A percentile compares a stretch with the other conserved stretches of the same genome.
Conservation (phyloP, 257 asterid genomes). For the Fraxinus quadrangulata region DNA sequence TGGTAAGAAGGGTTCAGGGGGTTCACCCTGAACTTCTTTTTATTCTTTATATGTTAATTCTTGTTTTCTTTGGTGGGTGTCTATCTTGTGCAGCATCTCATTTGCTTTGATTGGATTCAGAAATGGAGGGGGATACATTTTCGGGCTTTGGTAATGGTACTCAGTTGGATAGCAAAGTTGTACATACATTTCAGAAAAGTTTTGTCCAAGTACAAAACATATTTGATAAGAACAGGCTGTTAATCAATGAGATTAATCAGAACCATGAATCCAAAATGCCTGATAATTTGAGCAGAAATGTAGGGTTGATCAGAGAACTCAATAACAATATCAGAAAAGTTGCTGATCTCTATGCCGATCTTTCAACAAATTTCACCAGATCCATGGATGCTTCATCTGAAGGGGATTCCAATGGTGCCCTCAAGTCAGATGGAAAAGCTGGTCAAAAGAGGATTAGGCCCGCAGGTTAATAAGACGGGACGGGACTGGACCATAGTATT, state of each 20-base stretch:
- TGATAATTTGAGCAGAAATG: constrained; percentile 78
- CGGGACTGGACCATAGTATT: background rate
- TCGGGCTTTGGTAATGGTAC: constrained; percentile 60
- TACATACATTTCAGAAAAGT: constrained; percentile 80
- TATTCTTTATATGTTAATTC: constrained; percentile 11
- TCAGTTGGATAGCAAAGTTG: constrained; percentile 62
- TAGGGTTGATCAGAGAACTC: constrained; percentile 78
- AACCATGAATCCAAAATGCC: constrained; percentile 88
- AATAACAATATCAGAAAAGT: constrained; percentile 85
- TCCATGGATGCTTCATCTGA: constrained; percentile 74
- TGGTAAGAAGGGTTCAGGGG: background rate
- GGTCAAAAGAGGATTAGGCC: constrained; percentile 76
- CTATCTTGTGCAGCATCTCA: constrained; percentile 32
- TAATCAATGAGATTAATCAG: constrained; percentile 83
- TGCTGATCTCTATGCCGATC: constrained; percentile 78
- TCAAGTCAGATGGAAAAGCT: constrained; percentile 52
- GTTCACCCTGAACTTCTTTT: background rate
- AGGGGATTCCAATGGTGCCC: constrained; percentile 72
- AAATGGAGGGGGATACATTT: constrained; percentile 80
- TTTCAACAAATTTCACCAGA: constrained; percentile 64
- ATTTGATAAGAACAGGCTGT: constrained; percentile 75
- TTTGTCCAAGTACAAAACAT: constrained; percentile 81
- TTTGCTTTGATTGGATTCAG: constrained; percentile 32
- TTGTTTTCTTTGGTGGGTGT: constrained; percentile 10
- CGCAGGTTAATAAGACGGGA: constrained; percentile 16